Evolutionary conservation across 306 rosid species (phyloP), one percentile per base, ranked within the genome.

Genomic region (Prunus kanzakura): DNA sequence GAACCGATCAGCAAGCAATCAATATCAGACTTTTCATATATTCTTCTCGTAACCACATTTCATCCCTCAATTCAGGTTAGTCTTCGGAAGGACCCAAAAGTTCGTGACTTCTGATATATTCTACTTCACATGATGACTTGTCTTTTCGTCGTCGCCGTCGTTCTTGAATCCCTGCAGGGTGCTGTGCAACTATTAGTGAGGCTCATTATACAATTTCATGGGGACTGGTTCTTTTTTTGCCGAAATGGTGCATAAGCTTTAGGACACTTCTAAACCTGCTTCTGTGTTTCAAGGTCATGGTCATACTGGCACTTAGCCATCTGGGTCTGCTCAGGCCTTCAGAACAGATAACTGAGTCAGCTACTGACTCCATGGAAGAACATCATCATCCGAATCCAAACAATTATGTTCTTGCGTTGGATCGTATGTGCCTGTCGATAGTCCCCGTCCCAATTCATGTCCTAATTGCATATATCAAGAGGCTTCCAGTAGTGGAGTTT

Each of bases 401-500:
- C 9, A 60, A 57, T 9, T 69, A 29, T 58, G 67, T 78, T 16
- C 73, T 78, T 19, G 13, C 65, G 27, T 23, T 82, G 16, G 64
- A 81, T 19, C 73, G 64, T 14, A 32, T 20, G 49, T 70, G 56
- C 32, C 79, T 76, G 1, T 78, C 67, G 1, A 76, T 78, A 11
- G 63, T 74, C 60, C 72, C 76, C 0, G 57, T 81, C 64, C 84
- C 87, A 12, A 51, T 65, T 11, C 64, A 67, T 23, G 55, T 10
- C 45, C 52, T 84, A 0, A 79, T 57, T 10, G 80, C 64, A 6
- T 12, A 25, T 64, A 81, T 81, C 71, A 81, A 77, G 80, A 69
- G 60, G 61, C 73, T 84, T 29, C 81, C 83, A 2, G 74, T 81
- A 2, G 45, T 51, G 1, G 70, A 74, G 30, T 75, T 55, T 10